phyloP scores from a whole-genome alignment of 768 basidiomycete species.

The Megacollybia marginata region DNA sequence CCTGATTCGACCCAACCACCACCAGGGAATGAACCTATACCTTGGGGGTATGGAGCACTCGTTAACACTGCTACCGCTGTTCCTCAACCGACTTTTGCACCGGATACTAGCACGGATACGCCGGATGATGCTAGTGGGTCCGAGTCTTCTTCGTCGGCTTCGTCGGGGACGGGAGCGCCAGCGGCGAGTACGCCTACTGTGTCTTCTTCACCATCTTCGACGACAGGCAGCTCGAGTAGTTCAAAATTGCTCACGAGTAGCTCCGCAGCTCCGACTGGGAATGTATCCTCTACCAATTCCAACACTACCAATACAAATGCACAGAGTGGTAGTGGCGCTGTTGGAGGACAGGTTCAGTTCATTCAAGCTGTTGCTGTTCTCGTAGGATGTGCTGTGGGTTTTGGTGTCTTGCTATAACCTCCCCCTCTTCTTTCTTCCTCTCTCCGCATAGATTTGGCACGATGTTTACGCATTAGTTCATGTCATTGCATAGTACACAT shows the following conservation, averaged over 20 bases:
- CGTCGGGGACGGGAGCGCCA: background rate
- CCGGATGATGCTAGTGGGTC: background rate
- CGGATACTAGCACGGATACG: constrained; percentile 1
- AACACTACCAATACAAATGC: constrained; percentile 4
- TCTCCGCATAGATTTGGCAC: no score
- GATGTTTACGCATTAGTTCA: no score
- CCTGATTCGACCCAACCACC: constrained; percentile 39
- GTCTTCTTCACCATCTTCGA: background rate
- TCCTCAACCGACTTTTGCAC: constrained; percentile 25
- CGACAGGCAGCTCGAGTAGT: background rate
- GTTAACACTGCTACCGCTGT: constrained; percentile 32
- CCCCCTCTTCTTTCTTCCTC: no score
- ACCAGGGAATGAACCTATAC: constrained; percentile 39
- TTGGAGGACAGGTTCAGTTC: constrained; percentile 1
- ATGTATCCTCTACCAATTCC: constrained; percentile 5
- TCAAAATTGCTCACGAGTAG: background rate
- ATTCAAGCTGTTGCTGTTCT: constrained; percentile 9
- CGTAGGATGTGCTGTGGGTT: constrained; percentile 9
- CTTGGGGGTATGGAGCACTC: constrained; percentile 64
- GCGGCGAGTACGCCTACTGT: constrained; percentile 2
- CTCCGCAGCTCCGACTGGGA: background rate
- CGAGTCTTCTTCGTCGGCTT: constrained; percentile 1
- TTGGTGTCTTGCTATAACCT: constrained; percentile 11
- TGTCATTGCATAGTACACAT: no score
- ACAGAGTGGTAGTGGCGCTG: constrained; percentile 1